Evolutionary conservation across 1,284 basidiomycete genomes (phyloP).

Genomic region (Volvariella volvacea): DNA sequence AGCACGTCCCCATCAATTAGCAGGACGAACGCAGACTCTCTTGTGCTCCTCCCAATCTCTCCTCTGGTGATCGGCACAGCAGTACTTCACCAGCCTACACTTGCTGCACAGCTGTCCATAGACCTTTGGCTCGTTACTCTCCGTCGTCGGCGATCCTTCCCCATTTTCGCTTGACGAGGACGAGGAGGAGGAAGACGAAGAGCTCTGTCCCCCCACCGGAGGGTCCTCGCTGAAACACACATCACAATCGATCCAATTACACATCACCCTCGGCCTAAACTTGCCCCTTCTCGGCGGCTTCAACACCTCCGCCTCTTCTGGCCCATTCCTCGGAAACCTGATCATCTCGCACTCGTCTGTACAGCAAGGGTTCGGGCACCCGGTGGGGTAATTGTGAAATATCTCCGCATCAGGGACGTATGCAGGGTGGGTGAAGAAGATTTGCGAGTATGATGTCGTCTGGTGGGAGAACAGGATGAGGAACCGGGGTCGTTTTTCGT

Average conservation of each 20-base stretch:
- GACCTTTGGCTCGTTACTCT: conserved; percentile 22
- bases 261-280: conserved; percentile 54
- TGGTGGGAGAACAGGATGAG: conserved; percentile 71
- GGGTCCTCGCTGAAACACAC: conserved; percentile 46
- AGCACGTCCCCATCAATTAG: not conserved
- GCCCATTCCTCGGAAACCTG: conserved; percentile 59
- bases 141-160: conserved; percentile 36
- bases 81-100: conserved; percentile 70
- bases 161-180: conserved; percentile 26
- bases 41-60: conserved; percentile 70
- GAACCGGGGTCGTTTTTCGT: conserved; percentile 67
- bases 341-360: conserved; percentile 76
- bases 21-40: conserved; percentile 42
- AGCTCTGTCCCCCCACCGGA: conserved; percentile 6
- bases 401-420: conserved; percentile 67
- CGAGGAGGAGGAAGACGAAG: not conserved
- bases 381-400: conserved; percentile 68
- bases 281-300: conserved; percentile 41
- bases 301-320: conserved; percentile 53
- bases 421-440: conserved; percentile 62
- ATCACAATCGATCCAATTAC: conserved; percentile 73
- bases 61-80: conserved; percentile 60
- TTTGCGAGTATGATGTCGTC: conserved; percentile 71
- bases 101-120: conserved; percentile 59
- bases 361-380: conserved; percentile 69